phyloP scores from a whole-genome alignment of 768 basidiomycete genomes.

The Xanthoconium stramineum region DNA sequence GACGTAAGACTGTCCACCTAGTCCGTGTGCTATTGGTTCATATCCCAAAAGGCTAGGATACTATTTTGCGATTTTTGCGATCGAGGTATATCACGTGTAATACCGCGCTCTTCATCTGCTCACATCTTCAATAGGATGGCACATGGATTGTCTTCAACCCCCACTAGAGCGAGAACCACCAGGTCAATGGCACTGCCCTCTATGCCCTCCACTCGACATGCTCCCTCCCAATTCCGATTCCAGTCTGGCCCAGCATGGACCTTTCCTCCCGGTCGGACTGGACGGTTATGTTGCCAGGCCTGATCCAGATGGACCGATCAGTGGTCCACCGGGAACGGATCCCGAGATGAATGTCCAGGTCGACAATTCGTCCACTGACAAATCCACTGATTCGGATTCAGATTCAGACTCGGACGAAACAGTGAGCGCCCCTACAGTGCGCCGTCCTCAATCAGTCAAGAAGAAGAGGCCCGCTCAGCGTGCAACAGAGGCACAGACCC shows the following conservation, averaged over 20 bases:
- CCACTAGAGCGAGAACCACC: conserved; percentile 68
- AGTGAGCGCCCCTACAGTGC: conserved; percentile 13
- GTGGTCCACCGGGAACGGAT: conserved; percentile 20
- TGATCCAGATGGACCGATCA: conserved; percentile 30
- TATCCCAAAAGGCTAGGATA: conserved; percentile 57
- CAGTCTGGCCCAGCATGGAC: conserved; percentile 31
- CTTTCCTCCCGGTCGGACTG: conserved; percentile 38
- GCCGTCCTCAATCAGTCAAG: conserved; percentile 20
- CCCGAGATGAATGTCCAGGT: conserved; percentile 34
- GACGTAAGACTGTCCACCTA: conserved; percentile 58
- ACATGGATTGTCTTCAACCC: conserved; percentile 75
- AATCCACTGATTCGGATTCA: conserved; percentile 31
- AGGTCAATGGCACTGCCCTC: conserved; percentile 76
- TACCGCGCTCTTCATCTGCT: conserved; percentile 3
- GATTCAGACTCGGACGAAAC: conserved; percentile 29
- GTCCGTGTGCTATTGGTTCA: conserved; percentile 21
- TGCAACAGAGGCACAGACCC: conserved; percentile 17
- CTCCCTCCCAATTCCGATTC: conserved; percentile 7
- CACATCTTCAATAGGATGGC: conserved; percentile 58
- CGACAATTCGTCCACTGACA: conserved; percentile 35
- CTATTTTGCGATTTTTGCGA: conserved; percentile 95
- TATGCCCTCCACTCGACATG: conserved; percentile 43
- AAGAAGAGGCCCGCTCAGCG: conserved; percentile 30
- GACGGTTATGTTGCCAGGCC: conserved; percentile 16
- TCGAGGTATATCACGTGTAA: conserved; percentile 51